These are phyloP conservation scores for Chromera velia DNA, from an alignment of 73 alveolate species.

Conservation along the genomic window DNA sequence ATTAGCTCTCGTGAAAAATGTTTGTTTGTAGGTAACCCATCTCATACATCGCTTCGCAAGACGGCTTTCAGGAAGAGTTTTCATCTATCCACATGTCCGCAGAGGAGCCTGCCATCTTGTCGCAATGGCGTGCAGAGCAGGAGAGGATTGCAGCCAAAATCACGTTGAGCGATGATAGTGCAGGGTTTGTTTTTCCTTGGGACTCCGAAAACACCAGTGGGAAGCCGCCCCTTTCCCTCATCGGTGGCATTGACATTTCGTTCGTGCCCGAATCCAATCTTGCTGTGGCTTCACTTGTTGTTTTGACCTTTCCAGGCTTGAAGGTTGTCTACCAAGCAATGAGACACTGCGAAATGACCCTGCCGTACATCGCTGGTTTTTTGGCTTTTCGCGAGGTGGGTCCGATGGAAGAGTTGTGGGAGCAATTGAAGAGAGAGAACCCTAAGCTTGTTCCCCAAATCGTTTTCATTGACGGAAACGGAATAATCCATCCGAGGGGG, in stretches of 20 bases:
- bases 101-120: no score
- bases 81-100: no score
- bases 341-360: slow-evolving; percentile 24
- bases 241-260: slow-evolving; percentile 30
- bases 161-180: no score
- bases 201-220: no score
- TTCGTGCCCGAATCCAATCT: slow-evolving; percentile 23
- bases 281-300: slow-evolving; percentile 31
- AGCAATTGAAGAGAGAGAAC: slow-evolving; percentile 57
- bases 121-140: no score
- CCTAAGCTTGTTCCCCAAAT: slow-evolving; percentile 75
- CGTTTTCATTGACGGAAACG: slow-evolving; percentile 82
- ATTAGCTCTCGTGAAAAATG: no score
- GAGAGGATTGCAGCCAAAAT: no score
- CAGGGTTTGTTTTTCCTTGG: no score
- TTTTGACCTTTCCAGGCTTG: slow-evolving; percentile 8
- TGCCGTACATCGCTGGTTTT: slow-evolving; percentile 88
- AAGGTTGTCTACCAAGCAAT: slow-evolving; percentile 17
- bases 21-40: no score
- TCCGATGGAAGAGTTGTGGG: slow-evolving; percentile 57
- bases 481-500: slow-evolving; percentile 75
- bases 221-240: no score
- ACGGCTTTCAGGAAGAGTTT: no score
- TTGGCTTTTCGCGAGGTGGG: slow-evolving; percentile 86
- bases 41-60: no score